A percentile compares a stretch with the other conserved stretches of the same genome.
Evolutionary conservation across 2,329 filamentous ascomycete species (phyloP).

Genomic region (Bipolaris oryzae): DNA sequence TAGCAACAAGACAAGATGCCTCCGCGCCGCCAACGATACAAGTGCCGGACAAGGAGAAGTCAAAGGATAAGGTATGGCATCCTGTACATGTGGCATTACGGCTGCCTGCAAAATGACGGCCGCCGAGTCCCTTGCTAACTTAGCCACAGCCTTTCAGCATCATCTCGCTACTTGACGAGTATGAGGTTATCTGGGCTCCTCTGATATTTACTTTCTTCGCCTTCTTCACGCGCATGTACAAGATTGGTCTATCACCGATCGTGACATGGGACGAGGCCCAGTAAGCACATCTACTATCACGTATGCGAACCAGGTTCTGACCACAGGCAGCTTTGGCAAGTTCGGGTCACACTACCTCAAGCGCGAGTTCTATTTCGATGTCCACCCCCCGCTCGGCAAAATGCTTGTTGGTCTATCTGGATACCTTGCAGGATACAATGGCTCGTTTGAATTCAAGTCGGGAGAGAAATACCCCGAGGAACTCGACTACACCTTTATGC

Average conservation of each 20-base stretch:
- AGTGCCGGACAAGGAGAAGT: slow-evolving; percentile 52
- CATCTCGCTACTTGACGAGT: slow-evolving; percentile 66
- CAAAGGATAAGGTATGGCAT: slow-evolving; percentile 53
- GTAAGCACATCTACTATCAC: slow-evolving; percentile 53
- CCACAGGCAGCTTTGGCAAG: slow-evolving; percentile 77
- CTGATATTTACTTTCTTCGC: slow-evolving; percentile 67
- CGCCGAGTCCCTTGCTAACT: slow-evolving; percentile 24
- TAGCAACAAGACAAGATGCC: slow-evolving; percentile 35
- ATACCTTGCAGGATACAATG: slow-evolving; percentile 96
- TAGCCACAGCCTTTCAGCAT: slow-evolving; percentile 57
- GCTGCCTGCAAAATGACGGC: slow-evolving; percentile 8
- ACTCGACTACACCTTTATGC: slow-evolving; percentile 98
- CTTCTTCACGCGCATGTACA: slow-evolving; percentile 71
- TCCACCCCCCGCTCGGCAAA: slow-evolving; percentile 94
- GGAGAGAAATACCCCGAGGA: slow-evolving; percentile 93
- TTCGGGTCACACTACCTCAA: slow-evolving; percentile 99
- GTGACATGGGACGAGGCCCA: slow-evolving; percentile 80
- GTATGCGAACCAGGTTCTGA: slow-evolving; percentile 24
- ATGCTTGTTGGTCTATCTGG: slow-evolving; percentile 97
- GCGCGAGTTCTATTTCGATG: slow-evolving; percentile 98
- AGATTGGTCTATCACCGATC: slow-evolving; percentile 71
- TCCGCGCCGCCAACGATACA: slow-evolving; percentile 37
- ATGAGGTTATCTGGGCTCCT: slow-evolving; percentile 68
- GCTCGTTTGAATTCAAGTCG: slow-evolving; percentile 99
- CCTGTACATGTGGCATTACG: background rate